Conservation (phyloP, 2,329 filamentous ascomycete species). For the Ustulina deusta region DNA sequence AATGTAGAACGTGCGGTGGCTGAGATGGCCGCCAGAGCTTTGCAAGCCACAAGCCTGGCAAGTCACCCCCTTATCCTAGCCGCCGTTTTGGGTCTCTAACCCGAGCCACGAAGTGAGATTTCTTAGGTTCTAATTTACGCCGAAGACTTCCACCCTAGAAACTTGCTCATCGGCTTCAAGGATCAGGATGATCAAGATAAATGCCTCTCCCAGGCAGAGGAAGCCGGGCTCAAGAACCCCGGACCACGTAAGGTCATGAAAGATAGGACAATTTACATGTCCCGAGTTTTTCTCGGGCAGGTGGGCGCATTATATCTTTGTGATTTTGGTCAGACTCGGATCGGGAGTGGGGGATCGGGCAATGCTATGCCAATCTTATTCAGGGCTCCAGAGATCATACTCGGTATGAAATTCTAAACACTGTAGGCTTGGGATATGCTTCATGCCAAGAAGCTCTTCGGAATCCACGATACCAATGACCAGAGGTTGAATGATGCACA, state of each 20-base stretch:
- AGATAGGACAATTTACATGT: not conserved
- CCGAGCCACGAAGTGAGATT: not conserved
- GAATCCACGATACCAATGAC: not conserved
- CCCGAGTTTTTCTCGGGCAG: not conserved
- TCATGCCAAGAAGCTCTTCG: not conserved
- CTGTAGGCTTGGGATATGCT: not conserved
- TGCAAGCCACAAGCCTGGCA: no score
- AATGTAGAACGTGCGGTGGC: no score
- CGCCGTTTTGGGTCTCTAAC: no score
- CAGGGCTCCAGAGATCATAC: conserved; percentile 21
- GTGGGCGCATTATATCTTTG: conserved; percentile 2
- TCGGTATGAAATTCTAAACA: conserved; percentile 5
- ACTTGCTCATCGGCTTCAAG: conserved; percentile 1
- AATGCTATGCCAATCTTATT: conserved; percentile 1
- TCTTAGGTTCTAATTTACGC: conserved; percentile 1
- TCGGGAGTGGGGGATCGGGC: not conserved
- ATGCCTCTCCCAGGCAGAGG: not conserved
- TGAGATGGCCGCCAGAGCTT: no score
- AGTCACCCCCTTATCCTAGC: no score
- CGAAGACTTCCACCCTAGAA: not conserved
- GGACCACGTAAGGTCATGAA: conserved; percentile 3
- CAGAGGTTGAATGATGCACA: not conserved
- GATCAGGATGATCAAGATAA: not conserved
- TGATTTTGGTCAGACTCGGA: conserved; percentile 7
- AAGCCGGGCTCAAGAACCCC: not conserved